phyloP scores from a whole-genome alignment of 2,329 filamentous ascomycete species.

The Paraconiothyrium brasiliense region DNA sequence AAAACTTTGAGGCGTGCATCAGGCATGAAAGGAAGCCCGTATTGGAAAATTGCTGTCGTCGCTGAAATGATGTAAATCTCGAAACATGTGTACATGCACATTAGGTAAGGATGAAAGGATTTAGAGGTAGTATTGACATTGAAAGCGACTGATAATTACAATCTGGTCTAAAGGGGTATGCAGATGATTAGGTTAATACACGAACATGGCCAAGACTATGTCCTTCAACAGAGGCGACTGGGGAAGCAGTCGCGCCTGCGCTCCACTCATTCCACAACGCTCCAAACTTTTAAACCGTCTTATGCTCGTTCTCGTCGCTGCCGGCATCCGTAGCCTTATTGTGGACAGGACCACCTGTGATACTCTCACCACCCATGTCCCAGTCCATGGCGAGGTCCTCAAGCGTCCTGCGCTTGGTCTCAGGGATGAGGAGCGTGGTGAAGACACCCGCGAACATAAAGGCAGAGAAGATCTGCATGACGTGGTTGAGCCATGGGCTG shows the following conservation, averaged over 20 bases:
- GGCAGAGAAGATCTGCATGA: conserved; percentile 80
- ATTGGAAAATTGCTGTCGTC: too few species aligned
- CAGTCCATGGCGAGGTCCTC: conserved; percentile 68
- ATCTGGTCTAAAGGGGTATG: conserved; percentile 11
- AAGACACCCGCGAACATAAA: conserved; percentile 80
- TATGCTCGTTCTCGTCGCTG: conserved; percentile 29
- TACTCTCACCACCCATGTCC: conserved; percentile 47
- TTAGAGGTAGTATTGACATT: not conserved
- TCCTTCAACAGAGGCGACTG: not conserved
- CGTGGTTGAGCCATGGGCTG: conserved; percentile 73
- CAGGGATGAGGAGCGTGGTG: conserved; percentile 75
- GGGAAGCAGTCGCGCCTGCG: conserved; percentile 2
- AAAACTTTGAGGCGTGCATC: too few species aligned
- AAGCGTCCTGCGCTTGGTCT: conserved; percentile 79
- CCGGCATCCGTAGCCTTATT: conserved; percentile 31
- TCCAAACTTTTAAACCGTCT: not conserved
- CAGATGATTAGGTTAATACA: not conserved
- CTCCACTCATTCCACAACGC: not conserved
- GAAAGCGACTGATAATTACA: conserved; percentile 9
- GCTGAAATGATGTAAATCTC: too few species aligned
- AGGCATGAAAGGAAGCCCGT: too few species aligned
- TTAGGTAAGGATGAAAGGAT: too few species aligned
- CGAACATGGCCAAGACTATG: not conserved
- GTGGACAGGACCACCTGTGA: conserved; percentile 35
- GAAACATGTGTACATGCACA: too few species aligned